phyloP scores from a whole-genome alignment of 176 grass and related monocot genomes.

The Pharus latifolius region DNA sequence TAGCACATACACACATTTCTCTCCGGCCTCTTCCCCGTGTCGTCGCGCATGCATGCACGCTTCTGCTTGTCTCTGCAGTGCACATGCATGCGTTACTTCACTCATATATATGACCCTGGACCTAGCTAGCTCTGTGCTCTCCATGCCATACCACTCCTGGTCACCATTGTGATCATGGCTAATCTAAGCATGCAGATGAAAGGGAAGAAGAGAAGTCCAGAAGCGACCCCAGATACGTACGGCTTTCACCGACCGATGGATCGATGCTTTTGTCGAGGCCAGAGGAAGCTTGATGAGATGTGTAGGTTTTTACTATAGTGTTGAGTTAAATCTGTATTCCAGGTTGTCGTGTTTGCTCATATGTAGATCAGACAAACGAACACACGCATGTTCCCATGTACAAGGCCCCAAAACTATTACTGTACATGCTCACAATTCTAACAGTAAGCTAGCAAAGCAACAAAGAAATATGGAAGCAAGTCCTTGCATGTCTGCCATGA shows the following conservation, averaged over 20 bases:
- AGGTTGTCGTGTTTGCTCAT: slow-evolving; percentile 17
- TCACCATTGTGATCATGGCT: not conserved
- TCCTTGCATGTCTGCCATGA: slow-evolving; percentile 5
- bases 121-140: not conserved
- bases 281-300: not conserved
- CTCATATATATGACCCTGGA: slow-evolving; percentile 15
- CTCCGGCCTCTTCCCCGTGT: slow-evolving; percentile 31
- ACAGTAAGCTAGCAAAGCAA: slow-evolving; percentile 4
- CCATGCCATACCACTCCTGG: not conserved
- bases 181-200: too few species aligned
- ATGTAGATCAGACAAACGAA: not conserved
- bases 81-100: not conserved
- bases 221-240: too few species aligned
- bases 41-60: slow-evolving; percentile 21
- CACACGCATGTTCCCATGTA: slow-evolving; percentile 13
- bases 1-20: slow-evolving; percentile 6
- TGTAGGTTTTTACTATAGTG: not conserved
- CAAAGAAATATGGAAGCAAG: slow-evolving; percentile 10
- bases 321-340: slow-evolving; percentile 6
- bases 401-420: not conserved
- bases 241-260: not conserved
- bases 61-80: slow-evolving; percentile 25
- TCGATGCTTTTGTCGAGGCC: not conserved
- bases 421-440: not conserved
- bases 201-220: too few species aligned